Conservation (phyloP, 75 land plant species). For the Picea sitchensis region DNA sequence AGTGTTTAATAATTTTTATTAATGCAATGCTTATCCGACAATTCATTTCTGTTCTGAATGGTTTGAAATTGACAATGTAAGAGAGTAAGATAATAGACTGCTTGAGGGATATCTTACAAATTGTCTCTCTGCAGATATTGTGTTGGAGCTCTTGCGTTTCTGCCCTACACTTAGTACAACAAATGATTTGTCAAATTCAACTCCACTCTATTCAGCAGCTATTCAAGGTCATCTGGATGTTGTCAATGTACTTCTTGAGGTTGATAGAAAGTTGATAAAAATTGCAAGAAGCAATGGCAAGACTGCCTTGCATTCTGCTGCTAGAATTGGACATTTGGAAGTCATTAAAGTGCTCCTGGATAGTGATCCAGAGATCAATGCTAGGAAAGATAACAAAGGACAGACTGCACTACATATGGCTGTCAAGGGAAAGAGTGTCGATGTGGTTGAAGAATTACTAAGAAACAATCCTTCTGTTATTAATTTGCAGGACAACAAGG, state of each 20-base stretch:
- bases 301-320: constrained; percentile 63
- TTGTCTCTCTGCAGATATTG: constrained; percentile 36
- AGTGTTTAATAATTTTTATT: neutral
- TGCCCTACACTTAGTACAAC: constrained; percentile 40
- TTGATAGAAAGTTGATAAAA: constrained; percentile 25
- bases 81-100: neutral
- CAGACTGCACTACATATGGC: constrained; percentile 83
- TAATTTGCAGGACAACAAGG: constrained; percentile 53
- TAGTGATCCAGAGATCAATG: constrained; percentile 35
- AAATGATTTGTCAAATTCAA: constrained; percentile 51
- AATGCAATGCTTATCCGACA: neutral
- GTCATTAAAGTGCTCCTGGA: constrained; percentile 41
- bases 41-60: neutral
- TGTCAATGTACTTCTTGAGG: constrained; percentile 51
- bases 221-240: constrained; percentile 54
- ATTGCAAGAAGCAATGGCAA: constrained; percentile 69
- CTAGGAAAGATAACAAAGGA: constrained; percentile 61
- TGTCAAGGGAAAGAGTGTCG: constrained; percentile 59
- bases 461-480: constrained; percentile 31
- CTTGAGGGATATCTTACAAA: neutral
- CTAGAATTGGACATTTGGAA: constrained; percentile 54
- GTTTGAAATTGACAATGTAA: neutral
- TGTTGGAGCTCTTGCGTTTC: constrained; percentile 43
- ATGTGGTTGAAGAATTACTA: constrained; percentile 51
- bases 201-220: constrained; percentile 64